Conservation (phyloP, 371 early-diverging fungal genomes). For the Apophysomyces sp. region DNA sequence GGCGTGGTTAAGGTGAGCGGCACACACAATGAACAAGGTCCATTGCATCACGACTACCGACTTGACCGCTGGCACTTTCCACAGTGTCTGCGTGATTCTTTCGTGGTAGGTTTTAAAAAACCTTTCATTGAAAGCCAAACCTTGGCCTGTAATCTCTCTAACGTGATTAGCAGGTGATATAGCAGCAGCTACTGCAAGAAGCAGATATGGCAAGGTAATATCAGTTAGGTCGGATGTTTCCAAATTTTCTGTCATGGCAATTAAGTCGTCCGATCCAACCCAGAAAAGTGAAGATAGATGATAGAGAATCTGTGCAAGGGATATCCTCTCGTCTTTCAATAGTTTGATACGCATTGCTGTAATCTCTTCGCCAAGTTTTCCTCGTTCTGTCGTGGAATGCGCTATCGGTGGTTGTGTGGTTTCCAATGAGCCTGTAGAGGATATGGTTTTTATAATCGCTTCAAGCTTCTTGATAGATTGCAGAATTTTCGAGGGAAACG, state of each 20-base stretch:
- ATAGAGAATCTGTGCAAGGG: slow-evolving; percentile 59
- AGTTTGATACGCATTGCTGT: slow-evolving; percentile 41
- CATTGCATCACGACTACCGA: slow-evolving; percentile 71
- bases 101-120: slow-evolving; percentile 29
- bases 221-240: slow-evolving; percentile 54
- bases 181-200: slow-evolving; percentile 54
- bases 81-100: slow-evolving; percentile 29
- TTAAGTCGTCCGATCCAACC: slow-evolving; percentile 48
- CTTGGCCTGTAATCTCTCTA: slow-evolving; percentile 15
- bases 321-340: slow-evolving; percentile 58
- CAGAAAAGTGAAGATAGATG: slow-evolving; percentile 50
- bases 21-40: slow-evolving; percentile 55
- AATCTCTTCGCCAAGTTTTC: slow-evolving; percentile 45
- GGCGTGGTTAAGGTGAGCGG: slow-evolving; percentile 37
- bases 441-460: slow-evolving; percentile 34
- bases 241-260: slow-evolving; percentile 52
- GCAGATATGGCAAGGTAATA: slow-evolving; percentile 52
- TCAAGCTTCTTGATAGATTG: slow-evolving; percentile 44
- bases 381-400: slow-evolving; percentile 27
- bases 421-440: slow-evolving; percentile 14
- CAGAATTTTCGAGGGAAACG: slow-evolving; percentile 46
- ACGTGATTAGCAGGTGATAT: slow-evolving; percentile 39
- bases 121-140: slow-evolving; percentile 5
- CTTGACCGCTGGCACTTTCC: slow-evolving; percentile 60
- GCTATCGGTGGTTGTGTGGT: slow-evolving; percentile 18